phyloP scores from a whole-genome alignment of 176 grass and related monocot species.

The Elymus sibiricus region DNA sequence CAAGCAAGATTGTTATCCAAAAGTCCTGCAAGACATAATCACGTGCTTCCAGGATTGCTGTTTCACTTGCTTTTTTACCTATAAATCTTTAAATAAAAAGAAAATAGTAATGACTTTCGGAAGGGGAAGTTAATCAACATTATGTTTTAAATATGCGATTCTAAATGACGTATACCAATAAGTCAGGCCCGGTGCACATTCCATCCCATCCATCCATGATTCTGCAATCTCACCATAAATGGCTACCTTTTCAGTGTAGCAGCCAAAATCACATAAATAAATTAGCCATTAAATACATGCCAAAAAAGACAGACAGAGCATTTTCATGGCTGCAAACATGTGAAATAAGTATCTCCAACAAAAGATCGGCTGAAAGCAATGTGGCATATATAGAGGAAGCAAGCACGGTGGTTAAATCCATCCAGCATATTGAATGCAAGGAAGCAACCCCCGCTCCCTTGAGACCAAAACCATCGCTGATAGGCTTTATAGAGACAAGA shows the following conservation, averaged over 20 bases:
- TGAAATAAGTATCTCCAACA: not conserved
- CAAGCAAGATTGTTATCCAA: not conserved
- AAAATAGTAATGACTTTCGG: too few species aligned
- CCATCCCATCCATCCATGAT: not conserved
- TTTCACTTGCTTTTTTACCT: not conserved
- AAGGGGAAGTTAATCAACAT: too few species aligned
- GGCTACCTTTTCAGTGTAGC: not conserved
- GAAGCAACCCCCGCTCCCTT: constrained; percentile 31
- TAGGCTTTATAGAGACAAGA: not conserved
- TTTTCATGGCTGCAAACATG: not conserved
- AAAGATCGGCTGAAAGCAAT: constrained; percentile 24
- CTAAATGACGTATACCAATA: not conserved
- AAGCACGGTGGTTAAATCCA: constrained; percentile 12
- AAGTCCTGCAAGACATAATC: not conserved
- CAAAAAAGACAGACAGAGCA: not conserved
- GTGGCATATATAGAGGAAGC: not conserved
- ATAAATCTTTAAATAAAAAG: too few species aligned
- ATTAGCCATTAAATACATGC: not conserved
- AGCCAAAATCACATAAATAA: not conserved
- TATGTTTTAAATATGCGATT: not conserved
- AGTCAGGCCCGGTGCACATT: not conserved
- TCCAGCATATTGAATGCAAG: not conserved
- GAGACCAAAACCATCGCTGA: constrained; percentile 21
- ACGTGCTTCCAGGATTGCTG: constrained; percentile 14
- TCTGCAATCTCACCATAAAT: not conserved